Evolutionary conservation across 257 asterid genomes (phyloP).

Genomic region (Datura wrightii): DNA sequence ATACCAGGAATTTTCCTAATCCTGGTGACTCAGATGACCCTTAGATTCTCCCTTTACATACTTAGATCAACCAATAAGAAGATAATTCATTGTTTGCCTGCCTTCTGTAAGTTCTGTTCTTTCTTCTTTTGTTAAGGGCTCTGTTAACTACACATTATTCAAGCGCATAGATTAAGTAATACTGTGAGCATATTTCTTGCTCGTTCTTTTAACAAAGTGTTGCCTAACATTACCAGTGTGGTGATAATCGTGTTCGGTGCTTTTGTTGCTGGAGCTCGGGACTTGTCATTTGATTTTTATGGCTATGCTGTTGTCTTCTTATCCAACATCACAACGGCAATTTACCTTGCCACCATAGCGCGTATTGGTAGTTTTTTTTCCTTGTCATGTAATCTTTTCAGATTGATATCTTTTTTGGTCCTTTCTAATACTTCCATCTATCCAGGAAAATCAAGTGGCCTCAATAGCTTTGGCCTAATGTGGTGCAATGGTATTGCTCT

Average conservation of each 20-base stretch:
- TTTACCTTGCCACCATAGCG: constrained; percentile 88
- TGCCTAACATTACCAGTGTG: constrained; percentile 69
- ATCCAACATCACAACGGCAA: constrained; percentile 82
- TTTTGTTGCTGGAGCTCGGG: constrained; percentile 90
- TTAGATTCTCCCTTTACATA: background rate
- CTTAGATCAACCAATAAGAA: background rate
- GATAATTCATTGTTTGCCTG: background rate
- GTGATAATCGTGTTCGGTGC: constrained; percentile 81
- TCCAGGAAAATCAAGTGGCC: constrained; percentile 92
- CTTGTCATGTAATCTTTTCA: constrained; percentile 34
- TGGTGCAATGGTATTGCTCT: constrained; percentile 83
- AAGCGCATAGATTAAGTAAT: background rate
- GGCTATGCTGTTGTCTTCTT: constrained; percentile 78
- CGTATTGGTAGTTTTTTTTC: constrained; percentile 69
- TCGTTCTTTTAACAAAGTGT: constrained; percentile 39
- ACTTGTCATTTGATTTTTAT: constrained; percentile 75
- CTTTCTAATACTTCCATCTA: constrained; percentile 37
- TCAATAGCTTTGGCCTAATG: constrained; percentile 94
- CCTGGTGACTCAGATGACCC: background rate
- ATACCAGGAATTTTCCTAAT: background rate
- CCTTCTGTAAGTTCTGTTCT: constrained; percentile 7
- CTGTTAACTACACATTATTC: background rate
- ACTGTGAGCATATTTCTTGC: constrained; percentile 26
- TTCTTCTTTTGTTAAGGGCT: background rate
- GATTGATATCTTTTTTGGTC: constrained; percentile 33